Percentiles rank a stretch among this genome's conserved stretches.
phyloP scores from a whole-genome alignment of 805 yeast genomes.

The Blastobotrys attinorum region DNA sequence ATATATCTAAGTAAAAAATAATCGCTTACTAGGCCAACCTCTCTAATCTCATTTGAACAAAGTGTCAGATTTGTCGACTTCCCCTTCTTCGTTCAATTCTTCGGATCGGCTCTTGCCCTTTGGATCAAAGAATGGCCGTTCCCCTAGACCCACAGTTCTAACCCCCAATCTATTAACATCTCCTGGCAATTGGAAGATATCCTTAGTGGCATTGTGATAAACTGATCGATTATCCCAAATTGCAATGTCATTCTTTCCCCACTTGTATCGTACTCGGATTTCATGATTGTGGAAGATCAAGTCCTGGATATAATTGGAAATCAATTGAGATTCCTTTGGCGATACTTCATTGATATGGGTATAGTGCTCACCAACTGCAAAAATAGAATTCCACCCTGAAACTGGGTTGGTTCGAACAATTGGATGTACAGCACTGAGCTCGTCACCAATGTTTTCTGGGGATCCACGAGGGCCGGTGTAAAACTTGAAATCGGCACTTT shows the following conservation, averaged over 20 bases:
- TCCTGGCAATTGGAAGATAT: conserved; percentile 25
- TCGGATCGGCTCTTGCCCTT: conserved; percentile 13
- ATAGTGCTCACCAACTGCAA: conserved; percentile 46
- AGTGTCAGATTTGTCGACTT: not conserved
- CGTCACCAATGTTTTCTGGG: conserved; percentile 24
- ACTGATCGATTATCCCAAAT: conserved; percentile 73
- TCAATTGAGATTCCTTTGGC: conserved; percentile 41
- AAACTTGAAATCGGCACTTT: conserved; percentile 10
- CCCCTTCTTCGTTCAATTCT: conserved; percentile 3
- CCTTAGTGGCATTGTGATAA: conserved; percentile 58
- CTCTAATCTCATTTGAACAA: too few species aligned
- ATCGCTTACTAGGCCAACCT: too few species aligned
- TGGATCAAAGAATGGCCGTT: conserved; percentile 25
- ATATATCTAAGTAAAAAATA: too few species aligned
- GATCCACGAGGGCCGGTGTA: conserved; percentile 23
- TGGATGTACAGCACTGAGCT: conserved; percentile 37
- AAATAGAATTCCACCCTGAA: conserved; percentile 55
- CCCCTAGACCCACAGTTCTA: conserved; percentile 24
- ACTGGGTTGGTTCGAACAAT: conserved; percentile 58
- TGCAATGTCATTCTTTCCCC: conserved; percentile 65
- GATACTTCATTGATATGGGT: conserved; percentile 44
- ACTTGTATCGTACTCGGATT: conserved; percentile 28
- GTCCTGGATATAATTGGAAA: conserved; percentile 39
- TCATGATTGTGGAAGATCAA: conserved; percentile 40
- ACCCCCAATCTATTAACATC: conserved; percentile 22